Conservation (phyloP, 2,329 filamentous ascomycete genomes). For the Bipolaris bicolor region DNA sequence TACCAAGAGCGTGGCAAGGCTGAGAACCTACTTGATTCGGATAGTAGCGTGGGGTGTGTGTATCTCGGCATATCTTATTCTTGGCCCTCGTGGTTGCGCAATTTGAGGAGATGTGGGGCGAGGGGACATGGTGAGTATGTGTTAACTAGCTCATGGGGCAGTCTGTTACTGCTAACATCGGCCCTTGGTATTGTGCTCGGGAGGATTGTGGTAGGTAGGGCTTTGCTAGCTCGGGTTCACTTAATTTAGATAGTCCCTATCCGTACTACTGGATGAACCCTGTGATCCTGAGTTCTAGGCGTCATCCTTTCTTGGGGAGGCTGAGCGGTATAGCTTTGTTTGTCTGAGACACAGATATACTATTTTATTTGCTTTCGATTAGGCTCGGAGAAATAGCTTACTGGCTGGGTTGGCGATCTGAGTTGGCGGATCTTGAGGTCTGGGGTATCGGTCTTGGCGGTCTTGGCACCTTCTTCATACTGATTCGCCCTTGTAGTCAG, state of each 20-base stretch:
- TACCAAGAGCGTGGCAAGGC: no score
- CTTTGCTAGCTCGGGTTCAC: conserved; percentile 57
- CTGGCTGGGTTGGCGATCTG: conserved; percentile 57
- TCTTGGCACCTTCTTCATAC: conserved; percentile 58
- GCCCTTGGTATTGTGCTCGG: conserved; percentile 64
- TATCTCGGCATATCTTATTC: no score
- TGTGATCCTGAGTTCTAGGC: conserved; percentile 56
- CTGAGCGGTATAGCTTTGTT: no score
- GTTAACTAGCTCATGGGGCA: no score
- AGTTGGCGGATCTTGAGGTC: conserved; percentile 67
- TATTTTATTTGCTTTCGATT: conserved; percentile 49
- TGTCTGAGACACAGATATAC: no score
- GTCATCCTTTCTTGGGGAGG: conserved; percentile 45
- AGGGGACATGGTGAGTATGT: no score
- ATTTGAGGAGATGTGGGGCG: no score
- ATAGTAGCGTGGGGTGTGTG: no score
- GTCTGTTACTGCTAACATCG: conserved; percentile 60
- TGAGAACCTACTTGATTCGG: no score
- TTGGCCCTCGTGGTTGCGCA: no score
- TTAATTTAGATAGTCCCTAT: conserved; percentile 52
- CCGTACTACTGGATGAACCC: conserved; percentile 42
- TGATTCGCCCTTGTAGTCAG: conserved; percentile 53
- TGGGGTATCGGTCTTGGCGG: conserved; percentile 60
- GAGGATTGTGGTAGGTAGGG: conserved; percentile 58
- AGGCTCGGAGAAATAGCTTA: conserved; percentile 63